Conservation (phyloP, 176 grass and related monocot species). For the Phoenix dactylifera region DNA sequence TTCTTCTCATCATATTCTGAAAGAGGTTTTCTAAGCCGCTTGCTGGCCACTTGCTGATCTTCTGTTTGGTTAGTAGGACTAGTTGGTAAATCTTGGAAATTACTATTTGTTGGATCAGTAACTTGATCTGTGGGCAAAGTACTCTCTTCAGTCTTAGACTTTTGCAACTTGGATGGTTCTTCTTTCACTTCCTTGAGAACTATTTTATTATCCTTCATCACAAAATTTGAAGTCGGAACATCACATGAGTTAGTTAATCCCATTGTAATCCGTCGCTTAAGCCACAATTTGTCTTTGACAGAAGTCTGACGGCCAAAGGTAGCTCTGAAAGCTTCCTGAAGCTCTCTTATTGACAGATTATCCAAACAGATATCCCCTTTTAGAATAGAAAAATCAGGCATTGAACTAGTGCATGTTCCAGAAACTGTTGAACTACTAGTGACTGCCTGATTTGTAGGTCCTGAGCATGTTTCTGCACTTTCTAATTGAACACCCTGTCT, state of each 20-base stretch:
- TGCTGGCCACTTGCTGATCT: slow-evolving; percentile 43
- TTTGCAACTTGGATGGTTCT: slow-evolving; percentile 9
- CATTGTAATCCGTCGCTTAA: slow-evolving; percentile 90
- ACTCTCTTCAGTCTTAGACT: slow-evolving; percentile 20
- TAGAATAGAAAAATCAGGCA: slow-evolving; percentile 89
- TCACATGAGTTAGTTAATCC: slow-evolving; percentile 77
- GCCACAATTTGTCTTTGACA: slow-evolving; percentile 99
- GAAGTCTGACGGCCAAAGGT: slow-evolving; percentile 87
- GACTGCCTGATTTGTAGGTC: slow-evolving; percentile 27
- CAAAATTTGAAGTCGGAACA: slow-evolving; percentile 73
- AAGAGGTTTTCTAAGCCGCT: slow-evolving; percentile 33
- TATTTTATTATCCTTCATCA: slow-evolving; percentile 83
- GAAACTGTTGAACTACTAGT: slow-evolving; percentile 41
- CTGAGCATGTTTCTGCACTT: slow-evolving; percentile 50
- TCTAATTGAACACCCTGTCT: slow-evolving; percentile 51
- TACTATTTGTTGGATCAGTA: slow-evolving; percentile 24
- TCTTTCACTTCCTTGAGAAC: slow-evolving; percentile 30
- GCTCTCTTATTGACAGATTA: slow-evolving; percentile 82
- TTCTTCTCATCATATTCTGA: slow-evolving; percentile 26
- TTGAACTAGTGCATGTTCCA: slow-evolving; percentile 34
- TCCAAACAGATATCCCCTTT: slow-evolving; percentile 77
- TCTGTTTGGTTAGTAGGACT: slow-evolving; percentile 34
- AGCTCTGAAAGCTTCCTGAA: slow-evolving; percentile 88
- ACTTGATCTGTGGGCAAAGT: slow-evolving; percentile 31
- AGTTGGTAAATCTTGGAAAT: slow-evolving; percentile 23